Evolutionary conservation across 306 rosid species (phyloP), one percentile per base, ranked within the genome.

Genomic region (Cucumis cinereus): DNA sequence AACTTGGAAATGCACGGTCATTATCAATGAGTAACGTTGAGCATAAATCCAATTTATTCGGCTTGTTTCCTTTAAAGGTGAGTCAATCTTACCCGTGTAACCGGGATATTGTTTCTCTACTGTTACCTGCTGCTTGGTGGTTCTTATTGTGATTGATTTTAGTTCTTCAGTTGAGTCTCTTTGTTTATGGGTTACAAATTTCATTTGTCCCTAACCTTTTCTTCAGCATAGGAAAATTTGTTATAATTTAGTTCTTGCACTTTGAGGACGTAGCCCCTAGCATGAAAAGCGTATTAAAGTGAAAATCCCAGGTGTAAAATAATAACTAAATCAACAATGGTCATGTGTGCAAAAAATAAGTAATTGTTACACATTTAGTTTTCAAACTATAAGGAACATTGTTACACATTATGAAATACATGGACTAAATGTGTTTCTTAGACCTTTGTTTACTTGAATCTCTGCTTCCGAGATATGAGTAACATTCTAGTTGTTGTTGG

Each of bases 51-150:
- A 92, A 77, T 83, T 82, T 94, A 59, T 94, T 94, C 73, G 97
- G 97, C 71, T 73, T 92, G 76, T 94, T 94, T 86, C 54, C 85
- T 78, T 78, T 94, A 49, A 92, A 89, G 97, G 98, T 91, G 67
- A 58, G 91, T 73, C 57, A 19, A 61, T 30, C 41, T 45, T 60
- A 75, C 9, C 16, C 15, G 1, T 36, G 66, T 30, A 15, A 74
- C 15, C 6, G 38, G 7, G 38, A 36, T 35, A 36, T 12, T 6
- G 30, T 69, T 69, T 69, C 17, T 40, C 53, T n/a, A 67, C 2
- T 66, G 73, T 38, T 66, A 36, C 20, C 22, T 66, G 50, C 50
- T 35, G 47, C 24, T 62, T 33, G 23, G 10, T 20, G 5, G 28
- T n/a, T 8, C 49, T 38, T 36, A n/a, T 38, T 4, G 45, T 11